Conservation (phyloP, 2,329 filamentous ascomycete species). For the Scopulariopsis brevicaulis region DNA sequence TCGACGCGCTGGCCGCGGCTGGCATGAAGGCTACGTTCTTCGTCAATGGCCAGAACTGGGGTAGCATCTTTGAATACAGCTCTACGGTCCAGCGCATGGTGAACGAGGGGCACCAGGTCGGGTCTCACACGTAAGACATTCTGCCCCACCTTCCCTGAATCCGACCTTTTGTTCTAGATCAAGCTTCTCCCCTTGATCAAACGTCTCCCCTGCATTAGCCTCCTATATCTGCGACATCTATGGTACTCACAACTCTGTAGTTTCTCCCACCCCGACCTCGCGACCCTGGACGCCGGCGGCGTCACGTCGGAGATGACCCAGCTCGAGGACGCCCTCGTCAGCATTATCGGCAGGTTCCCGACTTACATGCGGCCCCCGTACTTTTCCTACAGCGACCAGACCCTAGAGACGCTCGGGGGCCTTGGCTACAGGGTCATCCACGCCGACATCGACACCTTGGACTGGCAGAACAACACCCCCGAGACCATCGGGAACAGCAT, state of each 20-base stretch:
- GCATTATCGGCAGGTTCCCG: slow-evolving; percentile 27
- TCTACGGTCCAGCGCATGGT: slow-evolving; percentile 29
- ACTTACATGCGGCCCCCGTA: slow-evolving; percentile 33
- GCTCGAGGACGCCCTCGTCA: slow-evolving; percentile 30
- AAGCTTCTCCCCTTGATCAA: too few species aligned
- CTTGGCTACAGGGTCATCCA: slow-evolving; percentile 45
- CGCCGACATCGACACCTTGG: slow-evolving; percentile 49
- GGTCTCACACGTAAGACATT: slow-evolving; percentile 31
- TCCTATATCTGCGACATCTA: too few species aligned
- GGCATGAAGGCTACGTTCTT: slow-evolving; percentile 25
- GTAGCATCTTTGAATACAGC: slow-evolving; percentile 12
- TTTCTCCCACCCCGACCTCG: slow-evolving; percentile 32
- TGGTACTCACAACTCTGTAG: slow-evolving; percentile 4
- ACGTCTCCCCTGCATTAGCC: too few species aligned
- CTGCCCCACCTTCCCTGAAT: slow-evolving; percentile 8
- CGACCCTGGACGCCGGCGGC: slow-evolving; percentile 19
- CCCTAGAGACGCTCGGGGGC: slow-evolving; percentile 18
- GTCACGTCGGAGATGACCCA: slow-evolving; percentile 26
- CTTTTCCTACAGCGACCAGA: slow-evolving; percentile 25
- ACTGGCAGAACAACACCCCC: slow-evolving; percentile 41
- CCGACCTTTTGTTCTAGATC: too few species aligned
- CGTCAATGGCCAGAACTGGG: slow-evolving; percentile 21
- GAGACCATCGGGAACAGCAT: slow-evolving; percentile 35
- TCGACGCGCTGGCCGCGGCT: slow-evolving; percentile 22
- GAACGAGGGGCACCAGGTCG: slow-evolving; percentile 46